Evolutionary conservation across 371 early-diverging fungal genomes (phyloP), one percentile per base, ranked within the genome.

Genomic region (Mortierella polycephala): DNA sequence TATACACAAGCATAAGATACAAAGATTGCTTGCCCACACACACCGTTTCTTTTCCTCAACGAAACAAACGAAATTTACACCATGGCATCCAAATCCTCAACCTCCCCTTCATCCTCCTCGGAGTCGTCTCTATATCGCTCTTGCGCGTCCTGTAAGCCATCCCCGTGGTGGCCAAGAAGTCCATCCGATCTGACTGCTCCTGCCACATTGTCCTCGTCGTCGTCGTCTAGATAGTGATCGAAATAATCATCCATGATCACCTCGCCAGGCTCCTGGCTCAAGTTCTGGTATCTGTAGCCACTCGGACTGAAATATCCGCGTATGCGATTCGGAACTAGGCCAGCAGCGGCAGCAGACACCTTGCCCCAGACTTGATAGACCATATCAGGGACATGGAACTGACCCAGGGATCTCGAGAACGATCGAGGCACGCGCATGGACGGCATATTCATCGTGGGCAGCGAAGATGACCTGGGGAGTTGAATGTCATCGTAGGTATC

Each of bases 221-320:
- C 79, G n/a, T 69, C 79, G 42, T 77, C 79, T 57, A 77, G 64
- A 62, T 77, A 77, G 30, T 72, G 72, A 69, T 72, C 79, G 69
- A 77, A 77, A 45, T 77, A 77, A 41, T 77, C 79, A 45, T 77
- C 79, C 79, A 77, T 77, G 51, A 77, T 77, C 52, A 77, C 69
- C 45, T 77, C 79, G 0, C 79, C 72, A 1, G 79, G 79, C 44
- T 77, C 79, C 50, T 77, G 79, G 49, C 69, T 68, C 52, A 77
- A 47, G 30, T 77, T 71, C 56, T 77, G 79, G 59, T 77, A 77
- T 41, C 79, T 61, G 45, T 64, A 64, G 5, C 67, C 70, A 14
- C 63, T 47, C 2, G 61, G 51, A 13, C 71, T 44, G 30, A 77
- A 77, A 18, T 56, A 68, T n/a, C 67, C 42, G 7, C 58, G 67